Conservation (phyloP, 1,284 basidiomycete genomes). For the Pterulicium gracile region DNA sequence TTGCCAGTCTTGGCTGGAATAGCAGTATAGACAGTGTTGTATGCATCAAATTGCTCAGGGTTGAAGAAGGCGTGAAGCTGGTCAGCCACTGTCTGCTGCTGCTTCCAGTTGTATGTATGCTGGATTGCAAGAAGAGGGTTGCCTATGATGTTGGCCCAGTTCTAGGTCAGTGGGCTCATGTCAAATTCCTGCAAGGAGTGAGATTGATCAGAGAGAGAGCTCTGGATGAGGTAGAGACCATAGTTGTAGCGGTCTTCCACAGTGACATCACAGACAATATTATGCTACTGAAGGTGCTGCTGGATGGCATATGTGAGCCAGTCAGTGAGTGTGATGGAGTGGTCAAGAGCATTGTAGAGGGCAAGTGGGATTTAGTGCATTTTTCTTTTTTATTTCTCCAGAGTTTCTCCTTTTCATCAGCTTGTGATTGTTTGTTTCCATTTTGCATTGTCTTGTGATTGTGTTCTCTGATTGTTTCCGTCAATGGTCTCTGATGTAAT, state of each 20-base stretch:
- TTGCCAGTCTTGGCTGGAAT: slow-evolving; percentile 15
- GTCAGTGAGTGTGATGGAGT: too few species aligned
- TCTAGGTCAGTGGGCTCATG: slow-evolving; percentile 18
- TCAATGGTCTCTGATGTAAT: too few species aligned
- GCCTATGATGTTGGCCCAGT: slow-evolving; percentile 17
- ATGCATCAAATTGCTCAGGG: slow-evolving; percentile 23
- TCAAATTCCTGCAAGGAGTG: slow-evolving; percentile 15
- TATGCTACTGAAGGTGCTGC: too few species aligned
- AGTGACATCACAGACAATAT: slow-evolving; percentile 17
- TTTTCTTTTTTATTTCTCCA: too few species aligned
- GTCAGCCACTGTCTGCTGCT: slow-evolving; percentile 10
- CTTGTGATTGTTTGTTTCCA: too few species aligned
- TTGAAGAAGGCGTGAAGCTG: slow-evolving; percentile 20
- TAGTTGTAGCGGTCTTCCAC: slow-evolving; percentile 26
- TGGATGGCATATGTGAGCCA: too few species aligned
- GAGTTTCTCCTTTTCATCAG: too few species aligned
- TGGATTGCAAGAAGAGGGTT: slow-evolving; percentile 31
- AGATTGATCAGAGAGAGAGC: slow-evolving; percentile 17
- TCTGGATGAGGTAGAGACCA: slow-evolving; percentile 25
- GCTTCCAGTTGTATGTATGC: slow-evolving; percentile 18
- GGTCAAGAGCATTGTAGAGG: too few species aligned
- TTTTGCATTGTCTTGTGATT: too few species aligned
- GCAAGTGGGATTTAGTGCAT: too few species aligned
- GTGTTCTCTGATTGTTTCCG: too few species aligned
- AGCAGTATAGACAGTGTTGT: slow-evolving; percentile 20